A percentile compares a stretch with the other conserved stretches of the same genome.
Evolutionary conservation across 2,329 filamentous ascomycete species (phyloP).

Genomic region (Colletotrichum tofieldiae): DNA sequence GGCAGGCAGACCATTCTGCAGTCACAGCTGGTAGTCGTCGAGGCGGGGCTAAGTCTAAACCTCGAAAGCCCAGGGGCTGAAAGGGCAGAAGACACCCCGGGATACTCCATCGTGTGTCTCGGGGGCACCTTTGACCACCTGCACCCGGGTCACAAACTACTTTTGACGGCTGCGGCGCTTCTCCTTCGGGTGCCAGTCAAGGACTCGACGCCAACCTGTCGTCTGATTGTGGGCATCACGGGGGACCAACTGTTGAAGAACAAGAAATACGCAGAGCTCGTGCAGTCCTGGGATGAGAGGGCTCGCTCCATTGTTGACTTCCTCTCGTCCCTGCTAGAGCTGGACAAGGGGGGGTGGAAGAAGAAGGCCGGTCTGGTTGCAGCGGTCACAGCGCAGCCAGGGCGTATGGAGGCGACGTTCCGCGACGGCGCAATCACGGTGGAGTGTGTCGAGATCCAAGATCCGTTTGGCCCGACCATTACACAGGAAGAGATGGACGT

Average conservation of each 20-base stretch:
- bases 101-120: conserved; percentile 73
- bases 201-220: conserved; percentile 60
- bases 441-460: conserved; percentile 87
- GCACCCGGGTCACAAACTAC: conserved; percentile 95
- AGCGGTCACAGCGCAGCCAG: conserved; percentile 51
- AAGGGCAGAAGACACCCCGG: conserved; percentile 15
- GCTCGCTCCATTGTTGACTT: conserved; percentile 81
- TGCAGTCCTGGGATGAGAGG: conserved; percentile 86
- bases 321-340: conserved; percentile 73
- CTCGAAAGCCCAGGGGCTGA: conserved; percentile 42
- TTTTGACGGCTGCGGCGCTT: conserved; percentile 89
- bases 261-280: conserved; percentile 87
- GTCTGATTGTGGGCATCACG: conserved; percentile 88
- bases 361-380: conserved; percentile 56
- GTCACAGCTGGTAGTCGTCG: conserved; percentile 66
- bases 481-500: conserved; percentile 84
- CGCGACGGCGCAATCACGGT: conserved; percentile 74
- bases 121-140: conserved; percentile 98
- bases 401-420: conserved; percentile 67
- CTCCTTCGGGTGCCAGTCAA: conserved; percentile 70
- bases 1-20: conserved; percentile 63
- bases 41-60: conserved; percentile 67
- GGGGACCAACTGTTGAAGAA: conserved; percentile 88
- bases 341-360: conserved; percentile 61
- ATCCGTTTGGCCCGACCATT: conserved; percentile 92